Evolutionary conservation across 2,329 filamentous ascomycete species (phyloP).

Genomic region (Falciphora oryzae): DNA sequence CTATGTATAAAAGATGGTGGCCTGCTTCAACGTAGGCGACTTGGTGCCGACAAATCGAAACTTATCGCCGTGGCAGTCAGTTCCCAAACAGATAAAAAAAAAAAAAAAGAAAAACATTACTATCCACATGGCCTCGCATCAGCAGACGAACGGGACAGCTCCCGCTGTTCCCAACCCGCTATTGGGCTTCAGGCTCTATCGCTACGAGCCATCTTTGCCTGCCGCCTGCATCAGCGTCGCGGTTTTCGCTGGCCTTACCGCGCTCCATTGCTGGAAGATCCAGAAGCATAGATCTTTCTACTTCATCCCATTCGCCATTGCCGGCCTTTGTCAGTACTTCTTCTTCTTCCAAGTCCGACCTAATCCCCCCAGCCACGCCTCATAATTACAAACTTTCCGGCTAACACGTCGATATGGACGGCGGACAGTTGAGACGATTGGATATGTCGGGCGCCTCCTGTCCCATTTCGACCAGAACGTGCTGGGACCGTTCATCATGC

Average conservation of each 20-base stretch:
- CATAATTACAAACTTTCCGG: not conserved
- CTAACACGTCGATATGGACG: not conserved
- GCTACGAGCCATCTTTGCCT: constrained; percentile 12
- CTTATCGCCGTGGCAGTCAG: too few relatives aligned
- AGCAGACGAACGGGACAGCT: too few relatives aligned
- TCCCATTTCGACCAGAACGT: constrained; percentile 24
- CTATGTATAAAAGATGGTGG: too few relatives aligned
- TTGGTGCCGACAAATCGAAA: too few relatives aligned
- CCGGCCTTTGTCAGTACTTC: constrained; percentile 14
- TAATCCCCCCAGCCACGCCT: not conserved
- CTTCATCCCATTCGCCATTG: constrained; percentile 15
- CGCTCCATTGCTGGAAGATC: constrained; percentile 10
- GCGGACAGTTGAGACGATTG: constrained; percentile 11
- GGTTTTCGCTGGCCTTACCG: constrained; percentile 10
- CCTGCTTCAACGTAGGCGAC: too few relatives aligned
- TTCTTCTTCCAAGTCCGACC: not conserved
- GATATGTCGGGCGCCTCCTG: constrained; percentile 17
- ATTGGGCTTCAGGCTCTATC: constrained; percentile 6
- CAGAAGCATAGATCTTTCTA: constrained; percentile 13
- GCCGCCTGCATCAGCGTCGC: constrained; percentile 10
- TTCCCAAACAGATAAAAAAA: too few relatives aligned
- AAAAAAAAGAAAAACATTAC: too few relatives aligned
- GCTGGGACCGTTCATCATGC: constrained; percentile 34
- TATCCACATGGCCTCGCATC: too few relatives aligned
- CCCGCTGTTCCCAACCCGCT: too few relatives aligned